Conservation (phyloP, 495 filamentous ascomycete genomes). For the Penicillium paxilli region DNA sequence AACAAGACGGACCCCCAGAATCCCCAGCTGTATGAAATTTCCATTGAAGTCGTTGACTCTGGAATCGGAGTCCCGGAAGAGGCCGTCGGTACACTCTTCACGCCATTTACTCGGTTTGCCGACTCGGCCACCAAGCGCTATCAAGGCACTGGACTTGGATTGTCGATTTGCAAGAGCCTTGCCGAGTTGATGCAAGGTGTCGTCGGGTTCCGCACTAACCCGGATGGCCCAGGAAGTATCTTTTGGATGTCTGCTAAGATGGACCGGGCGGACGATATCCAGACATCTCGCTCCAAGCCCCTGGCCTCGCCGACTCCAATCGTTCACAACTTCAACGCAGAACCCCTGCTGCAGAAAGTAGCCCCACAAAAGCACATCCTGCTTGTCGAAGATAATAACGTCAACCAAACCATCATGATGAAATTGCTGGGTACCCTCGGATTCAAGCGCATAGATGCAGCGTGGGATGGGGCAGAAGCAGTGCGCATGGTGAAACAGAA, state of each 20-base stretch:
- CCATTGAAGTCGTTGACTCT: conserved; percentile 68
- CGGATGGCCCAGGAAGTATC: conserved; percentile 50
- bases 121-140: conserved; percentile 72
- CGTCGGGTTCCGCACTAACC: conserved; percentile 61
- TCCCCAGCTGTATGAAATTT: conserved; percentile 38
- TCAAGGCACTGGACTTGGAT: conserved; percentile 78
- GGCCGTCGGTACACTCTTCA: conserved; percentile 71
- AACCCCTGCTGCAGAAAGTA: conserved; percentile 25
- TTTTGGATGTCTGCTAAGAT: conserved; percentile 62
- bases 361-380: conserved; percentile 51
- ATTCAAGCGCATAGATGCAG: conserved; percentile 53
- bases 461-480: conserved; percentile 57
- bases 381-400: conserved; percentile 59
- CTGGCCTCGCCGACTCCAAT: background rate
- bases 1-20: conserved; percentile 53
- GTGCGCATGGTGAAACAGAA: conserved; percentile 52
- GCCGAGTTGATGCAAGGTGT: conserved; percentile 81
- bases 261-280: conserved; percentile 32
- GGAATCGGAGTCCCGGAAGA: conserved; percentile 84
- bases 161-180: conserved; percentile 79
- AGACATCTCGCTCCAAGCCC: background rate
- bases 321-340: conserved; percentile 5
- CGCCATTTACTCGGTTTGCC: conserved; percentile 84
- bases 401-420: conserved; percentile 65
- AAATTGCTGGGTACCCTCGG: conserved; percentile 56